phyloP scores from a whole-genome alignment of 768 basidiomycete species.

The Cyclocybe cylindracea region DNA sequence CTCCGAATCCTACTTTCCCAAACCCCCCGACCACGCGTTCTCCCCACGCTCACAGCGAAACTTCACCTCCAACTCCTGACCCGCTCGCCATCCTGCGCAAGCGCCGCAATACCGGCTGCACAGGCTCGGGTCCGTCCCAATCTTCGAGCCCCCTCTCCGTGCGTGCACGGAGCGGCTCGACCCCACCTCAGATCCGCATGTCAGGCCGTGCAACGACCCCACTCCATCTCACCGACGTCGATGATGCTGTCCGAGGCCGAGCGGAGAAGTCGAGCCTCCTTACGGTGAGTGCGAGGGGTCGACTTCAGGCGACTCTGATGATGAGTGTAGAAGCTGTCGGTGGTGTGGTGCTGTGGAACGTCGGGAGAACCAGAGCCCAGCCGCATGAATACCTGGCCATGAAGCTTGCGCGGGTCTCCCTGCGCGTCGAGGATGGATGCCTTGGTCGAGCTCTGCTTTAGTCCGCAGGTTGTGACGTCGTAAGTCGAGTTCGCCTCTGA shows the following conservation, averaged over 20 bases:
- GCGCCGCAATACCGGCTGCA: constrained; percentile 30
- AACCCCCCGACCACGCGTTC: not conserved
- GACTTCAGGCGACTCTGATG: no score
- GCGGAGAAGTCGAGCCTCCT: no score
- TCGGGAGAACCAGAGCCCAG: no score
- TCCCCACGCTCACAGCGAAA: constrained; percentile 12
- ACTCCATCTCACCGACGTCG: no score
- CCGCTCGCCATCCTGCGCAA: constrained; percentile 32
- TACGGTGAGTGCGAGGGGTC: no score
- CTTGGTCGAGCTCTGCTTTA: constrained; percentile 20
- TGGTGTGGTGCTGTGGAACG: no score
- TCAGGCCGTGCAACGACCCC: constrained; percentile 9
- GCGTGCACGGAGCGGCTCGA: constrained; percentile 14
- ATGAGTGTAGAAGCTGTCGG: no score
- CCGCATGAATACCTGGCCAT: no score
- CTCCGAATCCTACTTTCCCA: constrained; percentile 20
- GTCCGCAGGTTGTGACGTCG: constrained; percentile 28
- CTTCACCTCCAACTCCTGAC: no score
- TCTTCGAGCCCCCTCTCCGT: constrained; percentile 17
- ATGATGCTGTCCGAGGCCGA: no score
- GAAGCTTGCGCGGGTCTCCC: constrained; percentile 39
- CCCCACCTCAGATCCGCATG: not conserved
- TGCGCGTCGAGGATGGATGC: constrained; percentile 63
- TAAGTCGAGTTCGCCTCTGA: constrained; percentile 48
- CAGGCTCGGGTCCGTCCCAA: constrained; percentile 17